Conservation (phyloP, 1,284 basidiomycete genomes). For the Microbotryum violaceum region DNA sequence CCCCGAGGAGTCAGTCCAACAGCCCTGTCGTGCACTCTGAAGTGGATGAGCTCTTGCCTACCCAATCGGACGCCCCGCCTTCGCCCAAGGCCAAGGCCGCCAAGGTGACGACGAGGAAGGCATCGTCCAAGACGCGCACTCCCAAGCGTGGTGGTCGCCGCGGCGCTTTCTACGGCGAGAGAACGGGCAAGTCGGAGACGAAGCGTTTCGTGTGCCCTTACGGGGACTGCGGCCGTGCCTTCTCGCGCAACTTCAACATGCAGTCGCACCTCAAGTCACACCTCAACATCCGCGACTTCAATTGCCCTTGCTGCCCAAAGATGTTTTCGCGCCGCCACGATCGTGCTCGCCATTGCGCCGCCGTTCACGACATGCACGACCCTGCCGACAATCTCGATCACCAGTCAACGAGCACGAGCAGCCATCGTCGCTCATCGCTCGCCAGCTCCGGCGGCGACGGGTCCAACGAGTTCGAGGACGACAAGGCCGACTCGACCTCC, state of each 20-base stretch:
- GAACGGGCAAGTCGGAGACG: conserved; percentile 17
- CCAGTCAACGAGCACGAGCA: neutral
- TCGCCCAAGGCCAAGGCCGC: conserved; percentile 1
- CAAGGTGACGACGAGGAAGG: neutral
- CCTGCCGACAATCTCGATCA: conserved; percentile 9
- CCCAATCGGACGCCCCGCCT: conserved; percentile 4
- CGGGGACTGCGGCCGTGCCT: conserved; percentile 29
- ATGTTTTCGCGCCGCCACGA: conserved; percentile 35
- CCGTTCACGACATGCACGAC: conserved; percentile 29
- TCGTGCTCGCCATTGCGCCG: conserved; percentile 32
- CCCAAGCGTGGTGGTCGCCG: conserved; percentile 18
- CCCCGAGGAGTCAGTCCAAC: neutral
- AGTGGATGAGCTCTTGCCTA: neutral
- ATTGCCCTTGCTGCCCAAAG: conserved; percentile 33
- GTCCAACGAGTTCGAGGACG: neutral
- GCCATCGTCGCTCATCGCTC: too few relatives aligned
- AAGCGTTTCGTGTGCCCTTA: conserved; percentile 31
- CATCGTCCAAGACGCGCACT: conserved; percentile 18
- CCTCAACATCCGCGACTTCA: conserved; percentile 31
- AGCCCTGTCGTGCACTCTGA: neutral
- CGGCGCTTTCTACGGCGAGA: conserved; percentile 14
- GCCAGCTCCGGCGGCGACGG: too few relatives aligned
- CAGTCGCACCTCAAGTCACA: conserved; percentile 31
- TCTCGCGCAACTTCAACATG: conserved; percentile 36
- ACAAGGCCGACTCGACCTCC: neutral